Evolutionary conservation across 495 filamentous ascomycete genomes (phyloP).

Genomic region (Daldinia vernicosa): DNA sequence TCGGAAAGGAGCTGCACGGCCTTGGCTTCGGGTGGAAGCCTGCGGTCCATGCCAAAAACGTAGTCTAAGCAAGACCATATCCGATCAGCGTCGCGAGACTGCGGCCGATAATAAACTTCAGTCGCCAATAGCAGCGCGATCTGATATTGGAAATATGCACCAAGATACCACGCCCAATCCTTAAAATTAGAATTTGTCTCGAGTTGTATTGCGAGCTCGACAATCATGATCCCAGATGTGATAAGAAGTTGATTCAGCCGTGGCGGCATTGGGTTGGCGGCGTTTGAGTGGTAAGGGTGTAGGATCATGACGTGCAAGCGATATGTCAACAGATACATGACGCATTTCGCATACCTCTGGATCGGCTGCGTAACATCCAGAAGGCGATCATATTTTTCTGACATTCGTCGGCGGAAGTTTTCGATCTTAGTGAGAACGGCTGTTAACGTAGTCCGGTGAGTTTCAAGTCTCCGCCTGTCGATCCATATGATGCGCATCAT

Average conservation of each 20-base stretch:
- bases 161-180: slow-evolving; percentile 65
- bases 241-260: slow-evolving; percentile 59
- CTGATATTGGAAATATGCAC: slow-evolving; percentile 65
- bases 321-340: slow-evolving; percentile 69
- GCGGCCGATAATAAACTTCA: slow-evolving; percentile 65
- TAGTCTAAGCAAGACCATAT: slow-evolving; percentile 78
- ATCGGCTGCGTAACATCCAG: slow-evolving; percentile 65
- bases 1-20: slow-evolving; percentile 52
- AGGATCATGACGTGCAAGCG: slow-evolving; percentile 71
- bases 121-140: slow-evolving; percentile 62
- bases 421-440: slow-evolving; percentile 68
- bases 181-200: slow-evolving; percentile 63
- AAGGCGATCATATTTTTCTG: slow-evolving; percentile 66
- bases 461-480: slow-evolving; percentile 68
- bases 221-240: slow-evolving; percentile 58
- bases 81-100: slow-evolving; percentile 63
- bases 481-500: slow-evolving; percentile 73
- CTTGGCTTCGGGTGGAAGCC: slow-evolving; percentile 54
- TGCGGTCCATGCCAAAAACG: slow-evolving; percentile 68
- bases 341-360: slow-evolving; percentile 65
- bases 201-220: slow-evolving; percentile 68
- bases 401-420: slow-evolving; percentile 65
- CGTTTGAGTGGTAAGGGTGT: slow-evolving; percentile 69
- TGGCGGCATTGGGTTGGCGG: slow-evolving; percentile 60
- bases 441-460: slow-evolving; percentile 64